These are phyloP conservation scores for Globisporangium carolinianum DNA, from an alignment of 352 stramenopile genomes.

Conservation along the genomic window DNA sequence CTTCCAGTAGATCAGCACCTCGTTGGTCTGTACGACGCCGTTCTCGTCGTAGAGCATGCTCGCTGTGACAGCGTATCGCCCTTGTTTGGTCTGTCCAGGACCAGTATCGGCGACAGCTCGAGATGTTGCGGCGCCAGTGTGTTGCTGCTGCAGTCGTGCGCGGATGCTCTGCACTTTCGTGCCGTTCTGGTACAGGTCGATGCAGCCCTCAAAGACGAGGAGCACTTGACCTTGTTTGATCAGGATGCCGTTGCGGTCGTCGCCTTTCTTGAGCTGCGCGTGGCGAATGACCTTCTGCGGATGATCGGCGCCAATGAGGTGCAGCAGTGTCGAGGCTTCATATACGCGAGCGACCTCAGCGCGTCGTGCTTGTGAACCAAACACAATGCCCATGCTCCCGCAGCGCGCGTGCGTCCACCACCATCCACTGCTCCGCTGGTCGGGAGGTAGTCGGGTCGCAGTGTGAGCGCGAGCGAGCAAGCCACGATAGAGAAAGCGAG, in stretches of 20 bases:
- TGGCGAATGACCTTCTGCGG: slow-evolving; percentile 39
- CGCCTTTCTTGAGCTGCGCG: slow-evolving; percentile 36
- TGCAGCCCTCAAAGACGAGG: slow-evolving; percentile 44
- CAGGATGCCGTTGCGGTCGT: slow-evolving; percentile 25
- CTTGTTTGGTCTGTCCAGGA: slow-evolving; percentile 13
- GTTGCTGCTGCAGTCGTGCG: slow-evolving; percentile 18
- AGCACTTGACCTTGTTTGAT: slow-evolving; percentile 27
- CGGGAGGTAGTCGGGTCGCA: background rate
- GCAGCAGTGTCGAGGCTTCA: slow-evolving; percentile 50
- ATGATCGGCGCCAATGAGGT: slow-evolving; percentile 48
- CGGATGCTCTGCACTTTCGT: slow-evolving; percentile 34
- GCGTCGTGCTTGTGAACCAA: slow-evolving; percentile 27
- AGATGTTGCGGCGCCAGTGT: background rate
- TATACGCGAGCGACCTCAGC: slow-evolving; percentile 42
- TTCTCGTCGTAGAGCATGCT: slow-evolving; percentile 21
- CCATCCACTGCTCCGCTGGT: slow-evolving; percentile 11
- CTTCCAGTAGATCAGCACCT: slow-evolving; percentile 61
- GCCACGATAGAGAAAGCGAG: background rate
- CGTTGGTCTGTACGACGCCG: slow-evolving; percentile 26
- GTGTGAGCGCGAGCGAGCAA: background rate
- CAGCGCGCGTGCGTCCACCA: slow-evolving; percentile 4
- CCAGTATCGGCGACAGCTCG: slow-evolving; percentile 2
- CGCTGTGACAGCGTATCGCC: slow-evolving; percentile 7
- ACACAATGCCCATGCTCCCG: slow-evolving; percentile 44
- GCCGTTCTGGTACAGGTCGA: slow-evolving; percentile 42